These are phyloP conservation scores for Usnea hakonensis DNA, from an alignment of 495 filamentous ascomycete genomes.

Conservation along the genomic window DNA sequence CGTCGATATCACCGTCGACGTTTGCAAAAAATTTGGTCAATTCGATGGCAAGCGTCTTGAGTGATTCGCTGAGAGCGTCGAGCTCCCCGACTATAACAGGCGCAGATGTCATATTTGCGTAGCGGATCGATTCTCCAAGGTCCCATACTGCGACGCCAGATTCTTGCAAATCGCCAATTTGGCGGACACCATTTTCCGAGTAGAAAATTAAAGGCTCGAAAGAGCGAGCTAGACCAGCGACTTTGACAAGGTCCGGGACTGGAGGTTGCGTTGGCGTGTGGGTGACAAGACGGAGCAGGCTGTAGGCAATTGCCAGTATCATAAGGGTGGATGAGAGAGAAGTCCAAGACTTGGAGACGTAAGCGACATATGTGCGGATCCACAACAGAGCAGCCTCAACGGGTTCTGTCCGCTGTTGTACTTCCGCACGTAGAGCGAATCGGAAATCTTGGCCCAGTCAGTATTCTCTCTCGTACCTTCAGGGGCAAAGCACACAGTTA, in stretches of 20 bases:
- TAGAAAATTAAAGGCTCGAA: slow-evolving; percentile 90
- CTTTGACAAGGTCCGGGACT: slow-evolving; percentile 82
- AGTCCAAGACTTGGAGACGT: slow-evolving; percentile 56
- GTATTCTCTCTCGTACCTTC: not conserved
- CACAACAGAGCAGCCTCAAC: slow-evolving; percentile 66
- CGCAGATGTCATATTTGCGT: slow-evolving; percentile 82
- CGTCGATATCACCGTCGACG: slow-evolving; percentile 85
- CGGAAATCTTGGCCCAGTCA: slow-evolving; percentile 61
- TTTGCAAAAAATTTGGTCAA: slow-evolving; percentile 83
- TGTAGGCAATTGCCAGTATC: slow-evolving; percentile 49
- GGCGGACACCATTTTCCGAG: slow-evolving; percentile 76
- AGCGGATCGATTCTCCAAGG: slow-evolving; percentile 75
- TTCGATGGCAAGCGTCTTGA: slow-evolving; percentile 73
- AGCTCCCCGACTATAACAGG: slow-evolving; percentile 77
- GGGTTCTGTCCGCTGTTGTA: slow-evolving; percentile 77
- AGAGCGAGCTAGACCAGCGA: slow-evolving; percentile 75
- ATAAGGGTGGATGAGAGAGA: slow-evolving; percentile 51
- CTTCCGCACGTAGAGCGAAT: slow-evolving; percentile 76
- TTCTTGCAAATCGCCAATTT: slow-evolving; percentile 78
- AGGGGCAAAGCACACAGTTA: slow-evolving; percentile 42
- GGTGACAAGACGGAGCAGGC: slow-evolving; percentile 56
- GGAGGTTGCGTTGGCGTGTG: slow-evolving; percentile 57
- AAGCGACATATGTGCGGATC: slow-evolving; percentile 47
- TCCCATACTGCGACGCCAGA: slow-evolving; percentile 90
- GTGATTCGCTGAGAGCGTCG: slow-evolving; percentile 70